Evolutionary conservation across 805 yeast species (phyloP).

Genomic region (Wickerhamiella kazuoi): DNA sequence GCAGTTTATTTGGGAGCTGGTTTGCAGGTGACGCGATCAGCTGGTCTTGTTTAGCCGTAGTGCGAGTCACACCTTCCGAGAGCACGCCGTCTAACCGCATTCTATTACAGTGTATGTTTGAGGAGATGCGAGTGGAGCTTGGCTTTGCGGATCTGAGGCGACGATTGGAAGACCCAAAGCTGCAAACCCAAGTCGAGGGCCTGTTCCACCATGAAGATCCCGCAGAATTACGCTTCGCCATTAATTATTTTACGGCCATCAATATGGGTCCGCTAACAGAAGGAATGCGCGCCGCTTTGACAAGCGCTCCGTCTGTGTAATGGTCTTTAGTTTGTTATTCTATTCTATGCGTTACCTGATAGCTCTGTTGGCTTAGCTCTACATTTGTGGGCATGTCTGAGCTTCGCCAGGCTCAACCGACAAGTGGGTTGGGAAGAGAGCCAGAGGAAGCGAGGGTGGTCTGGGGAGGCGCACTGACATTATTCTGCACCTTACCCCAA

Average conservation of each 20-base stretch:
- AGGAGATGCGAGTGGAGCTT: conserved; percentile 59
- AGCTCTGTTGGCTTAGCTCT: too few species aligned
- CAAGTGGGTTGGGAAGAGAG: background rate
- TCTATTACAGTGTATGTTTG: conserved; percentile 61
- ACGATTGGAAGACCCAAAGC: conserved; percentile 35
- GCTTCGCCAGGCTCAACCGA: too few species aligned
- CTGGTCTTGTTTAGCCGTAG: conserved; percentile 39
- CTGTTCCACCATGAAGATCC: conserved; percentile 39
- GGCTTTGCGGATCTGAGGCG: conserved; percentile 37
- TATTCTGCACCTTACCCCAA: background rate
- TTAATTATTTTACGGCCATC: conserved; percentile 84
- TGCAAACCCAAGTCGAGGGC: conserved; percentile 33
- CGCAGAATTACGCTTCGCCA: conserved; percentile 41
- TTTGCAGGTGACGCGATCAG: conserved; percentile 52
- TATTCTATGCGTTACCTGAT: too few species aligned
- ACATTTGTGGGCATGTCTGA: too few species aligned
- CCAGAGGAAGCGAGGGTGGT: background rate
- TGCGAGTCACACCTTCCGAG: conserved; percentile 47
- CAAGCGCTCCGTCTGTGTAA: too few species aligned
- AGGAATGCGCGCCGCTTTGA: conserved; percentile 42
- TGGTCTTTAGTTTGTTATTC: too few species aligned
- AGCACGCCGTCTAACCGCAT: conserved; percentile 69
- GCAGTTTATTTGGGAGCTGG: conserved; percentile 73
- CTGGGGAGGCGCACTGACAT: background rate
- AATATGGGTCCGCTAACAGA: conserved; percentile 76